Base-by-base conservation (phyloP, 257 asterid species). In the Jacaranda mimosifolia region DNA sequence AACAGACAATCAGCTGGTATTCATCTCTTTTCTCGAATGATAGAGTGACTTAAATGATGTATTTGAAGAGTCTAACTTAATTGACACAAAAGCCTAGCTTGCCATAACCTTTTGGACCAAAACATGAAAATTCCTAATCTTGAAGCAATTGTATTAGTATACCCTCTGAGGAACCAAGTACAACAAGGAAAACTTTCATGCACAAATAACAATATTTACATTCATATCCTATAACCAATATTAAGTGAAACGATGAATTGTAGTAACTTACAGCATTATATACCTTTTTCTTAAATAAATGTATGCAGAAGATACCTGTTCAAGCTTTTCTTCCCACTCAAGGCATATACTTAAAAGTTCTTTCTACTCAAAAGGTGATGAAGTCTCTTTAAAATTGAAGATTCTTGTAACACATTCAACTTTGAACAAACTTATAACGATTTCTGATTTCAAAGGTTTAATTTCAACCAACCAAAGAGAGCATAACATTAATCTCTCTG, bases 291-390 rank as follows among this genome's bases (percentile, higher is more conserved):
- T 53, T 53, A 14, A 5, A 35, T 11, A 69, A 19, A 17, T 13
- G 26, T n/a, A 52, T 32, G 63, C 63, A 5, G 9, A 32, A 32
- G 45, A 13, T 32, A 13, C 74, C 10, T 12, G 9, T 36, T 53
- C 52, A 70, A 55, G 76, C 40, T 18, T 39, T 42, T 42, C 46
- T 42, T 39, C 55, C 19, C 13, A 39, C 19, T 32, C 63, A 74
- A 62, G n/a, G 63, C 52, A 73, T 35, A 18, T 19, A 45, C 4
- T 21, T 43, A 62, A 49, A 35, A 51, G 55, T 35, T 40, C 9
- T 32, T 11, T 43, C 13, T 59, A 70, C 78, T 63, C 36, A 8
- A 52, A 51, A 39, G 76, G 53, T 39, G 39, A 9, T 38, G 43
- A 4, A 40, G 18, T 64, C 48, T 19, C 40, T 15, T 66, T 67